Base-by-base conservation (phyloP, 768 basidiomycete genomes). In the Chlorophyllum brunneum region DNA sequence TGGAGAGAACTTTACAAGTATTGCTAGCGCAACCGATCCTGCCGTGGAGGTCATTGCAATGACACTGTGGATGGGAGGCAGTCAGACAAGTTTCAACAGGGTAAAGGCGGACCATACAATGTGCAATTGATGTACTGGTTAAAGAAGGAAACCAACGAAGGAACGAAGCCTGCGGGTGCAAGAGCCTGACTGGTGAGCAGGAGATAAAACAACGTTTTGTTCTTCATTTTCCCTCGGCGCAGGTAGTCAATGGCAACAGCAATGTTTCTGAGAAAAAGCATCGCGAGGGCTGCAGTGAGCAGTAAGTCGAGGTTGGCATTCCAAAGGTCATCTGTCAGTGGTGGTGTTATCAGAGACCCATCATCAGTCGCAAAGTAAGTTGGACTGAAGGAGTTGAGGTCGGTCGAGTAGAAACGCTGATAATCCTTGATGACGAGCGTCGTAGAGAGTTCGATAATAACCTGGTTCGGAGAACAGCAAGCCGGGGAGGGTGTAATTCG, bases 191-290 rank as follows among this genome's bases (percentile, higher is more conserved):
- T 83, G 42, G 69, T 58, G 48, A 80, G 70, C 20, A 86, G 66
- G 30, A 78, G 61, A 59, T 81, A 79, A 56, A 86, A 81, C n/a
- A 86, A 72, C 0, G 61, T 67, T 60, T 79, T 85, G 60, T 75
- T 76, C 65, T 81, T 82, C 34, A 83, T 72, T 58, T 69, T 78
- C n/a, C 74, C 76, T 29, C 77, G 67, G 29, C 78, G 71, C 24
- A 84, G 60, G 62, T 82, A 86, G 54, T 73, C 70, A 34, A 70
- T 67, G 11, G 79, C 75, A 33, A 74, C 71, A 45, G 74, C 48
- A 37, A 80, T 73, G 58, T 82, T 86, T 54, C 80, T 64, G 37
- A 77, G 48, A 58, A 82, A 83, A 24, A 85, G 61, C 59, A 73
- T 70, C 30, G 71, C 67, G 46, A 84, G 66, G 30, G 72, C 69